phyloP scores from a whole-genome alignment of 2,329 filamentous ascomycete genomes.

The Lecanicillium sp. region DNA sequence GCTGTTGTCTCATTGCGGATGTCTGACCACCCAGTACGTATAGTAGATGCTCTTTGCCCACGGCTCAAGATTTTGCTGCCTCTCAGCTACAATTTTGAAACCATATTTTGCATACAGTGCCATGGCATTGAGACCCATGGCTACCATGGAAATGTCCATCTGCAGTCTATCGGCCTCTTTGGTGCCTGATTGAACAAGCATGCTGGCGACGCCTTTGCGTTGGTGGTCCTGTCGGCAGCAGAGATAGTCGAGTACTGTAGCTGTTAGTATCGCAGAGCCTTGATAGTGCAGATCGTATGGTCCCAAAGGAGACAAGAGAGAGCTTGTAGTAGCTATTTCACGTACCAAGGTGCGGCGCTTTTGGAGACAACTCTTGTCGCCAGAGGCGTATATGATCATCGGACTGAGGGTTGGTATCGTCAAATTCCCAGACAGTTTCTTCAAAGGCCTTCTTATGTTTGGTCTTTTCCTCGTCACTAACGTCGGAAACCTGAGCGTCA shows the following conservation, averaged over 20 bases:
- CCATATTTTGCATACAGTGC: slow-evolving; percentile 13
- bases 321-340: slow-evolving; percentile 3
- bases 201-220: slow-evolving; percentile 12
- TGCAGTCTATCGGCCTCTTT: slow-evolving; percentile 11
- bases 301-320: neutral
- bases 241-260: slow-evolving; percentile 15
- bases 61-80: neutral
- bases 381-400: slow-evolving; percentile 4
- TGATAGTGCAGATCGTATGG: neutral
- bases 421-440: slow-evolving; percentile 2
- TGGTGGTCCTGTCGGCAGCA: slow-evolving; percentile 15
- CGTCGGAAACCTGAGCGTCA: slow-evolving; percentile 9
- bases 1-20: neutral
- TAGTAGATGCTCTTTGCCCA: neutral
- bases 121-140: slow-evolving; percentile 12
- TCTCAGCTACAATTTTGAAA: slow-evolving; percentile 9
- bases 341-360: slow-evolving; percentile 8
- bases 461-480: slow-evolving; percentile 4
- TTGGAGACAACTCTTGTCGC: slow-evolving; percentile 4
- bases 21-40: neutral
- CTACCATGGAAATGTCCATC: slow-evolving; percentile 11
- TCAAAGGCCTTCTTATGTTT: neutral
- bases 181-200: slow-evolving; percentile 15
- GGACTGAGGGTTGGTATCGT: neutral
- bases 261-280: too few species aligned